Base-by-base conservation (phyloP, 441 rosid genomes). In the Geranium incanum region DNA sequence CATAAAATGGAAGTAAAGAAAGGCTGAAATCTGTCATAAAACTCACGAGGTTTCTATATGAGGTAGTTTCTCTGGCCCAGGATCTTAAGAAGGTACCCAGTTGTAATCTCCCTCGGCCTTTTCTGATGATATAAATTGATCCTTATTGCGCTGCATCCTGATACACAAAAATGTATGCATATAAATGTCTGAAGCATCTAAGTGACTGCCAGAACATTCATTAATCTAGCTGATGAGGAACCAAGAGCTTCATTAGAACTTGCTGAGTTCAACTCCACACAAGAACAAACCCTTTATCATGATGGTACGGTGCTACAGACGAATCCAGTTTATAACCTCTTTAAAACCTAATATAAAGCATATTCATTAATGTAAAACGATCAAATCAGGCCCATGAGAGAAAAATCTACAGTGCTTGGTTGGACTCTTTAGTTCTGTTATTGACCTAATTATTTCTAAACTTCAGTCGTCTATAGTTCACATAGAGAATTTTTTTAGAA, bases 71-170 rank as follows among this genome's bases (percentile, higher is more conserved):
- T 88, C 97, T 71, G 76, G 93, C 63, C 89, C 87, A 28, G 89
- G 86, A 67, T 89, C 95, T 77, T 85, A 90, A 68, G 78, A 79
- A 19, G 86, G 75, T 73, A 85, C 84, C 78, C 92, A 88, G 71
- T 80, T 83, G 74, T 75, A 76, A 65, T 81, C 62, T 68, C 94
- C 93, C 66, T 94, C 94, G 57, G 88, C 71, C 85, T 84, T 87
- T 84, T 92, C 92, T 70, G 91, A 74, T 73, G 97, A 94, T 33
- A 94, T 86, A 79, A 94, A 94, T 13, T 94, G 99, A 80, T 97
- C 99, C 79, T 94, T 94, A 66, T 88, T 92, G 11, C 99, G 89
- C 77, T 91, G 89, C 99, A 94, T 94, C 81, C 99, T 94, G 95
- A 68, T 71, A 70, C 43, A 39, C 43, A 39, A 7, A 39, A 28